Evolutionary conservation across 164 flowering plant genomes (phyloP).

Genomic region (Nymphaea colorata): DNA sequence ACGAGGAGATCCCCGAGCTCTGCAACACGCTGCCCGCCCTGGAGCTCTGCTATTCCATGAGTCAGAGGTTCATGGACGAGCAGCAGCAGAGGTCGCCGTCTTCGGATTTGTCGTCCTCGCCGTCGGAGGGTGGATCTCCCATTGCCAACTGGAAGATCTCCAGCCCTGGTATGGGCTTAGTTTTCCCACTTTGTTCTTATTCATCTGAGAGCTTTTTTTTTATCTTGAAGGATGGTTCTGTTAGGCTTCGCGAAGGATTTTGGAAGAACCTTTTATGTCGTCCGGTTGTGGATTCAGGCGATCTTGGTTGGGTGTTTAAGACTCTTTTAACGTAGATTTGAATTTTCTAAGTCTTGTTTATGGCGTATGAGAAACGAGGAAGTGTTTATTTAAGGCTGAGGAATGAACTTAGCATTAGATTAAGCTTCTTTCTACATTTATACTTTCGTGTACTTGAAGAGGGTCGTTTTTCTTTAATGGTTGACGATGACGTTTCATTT

Average conservation of each 20-base stretch:
- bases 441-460: too few relatives aligned
- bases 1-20: conserved; percentile 84
- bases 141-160: conserved; percentile 87
- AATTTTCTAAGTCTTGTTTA: too few relatives aligned
- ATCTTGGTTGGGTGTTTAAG: too few relatives aligned
- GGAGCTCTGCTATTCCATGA: conserved; percentile 85
- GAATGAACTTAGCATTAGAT: too few relatives aligned
- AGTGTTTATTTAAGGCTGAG: too few relatives aligned
- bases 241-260: not conserved
- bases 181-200: not conserved
- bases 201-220: not conserved
- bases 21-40: conserved; percentile 84
- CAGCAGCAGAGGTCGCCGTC: conserved; percentile 18
- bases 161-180: conserved; percentile 47
- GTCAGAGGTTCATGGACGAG: conserved; percentile 63
- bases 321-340: not conserved
- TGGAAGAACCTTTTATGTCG: not conserved
- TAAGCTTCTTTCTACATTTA: too few relatives aligned
- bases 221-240: not conserved
- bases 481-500: too few relatives aligned
- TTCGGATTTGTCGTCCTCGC: not conserved
- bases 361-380: not conserved
- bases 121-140: conserved; percentile 19
- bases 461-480: too few relatives aligned
- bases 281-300: not conserved